phyloP scores from a whole-genome alignment of 805 yeast genomes.

The Ogataea trehaloabstinens region DNA sequence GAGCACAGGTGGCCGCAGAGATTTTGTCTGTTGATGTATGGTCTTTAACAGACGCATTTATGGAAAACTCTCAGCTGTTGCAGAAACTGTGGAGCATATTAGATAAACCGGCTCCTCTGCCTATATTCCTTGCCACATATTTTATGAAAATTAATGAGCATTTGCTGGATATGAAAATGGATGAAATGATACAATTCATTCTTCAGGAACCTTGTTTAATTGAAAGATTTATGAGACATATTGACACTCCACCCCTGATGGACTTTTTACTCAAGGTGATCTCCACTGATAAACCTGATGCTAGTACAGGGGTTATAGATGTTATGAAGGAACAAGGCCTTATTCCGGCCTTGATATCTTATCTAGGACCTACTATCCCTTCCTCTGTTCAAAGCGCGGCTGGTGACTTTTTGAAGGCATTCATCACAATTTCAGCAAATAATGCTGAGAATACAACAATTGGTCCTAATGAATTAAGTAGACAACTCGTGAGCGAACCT shows the following conservation, averaged over 20 bases:
- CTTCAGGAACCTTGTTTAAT: constrained; percentile 68
- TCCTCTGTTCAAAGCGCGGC: constrained; percentile 87
- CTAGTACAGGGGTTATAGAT: constrained; percentile 83
- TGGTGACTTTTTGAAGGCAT: constrained; percentile 91
- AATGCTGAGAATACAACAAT: constrained; percentile 87
- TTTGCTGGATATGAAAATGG: constrained; percentile 82
- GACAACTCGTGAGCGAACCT: constrained; percentile 80
- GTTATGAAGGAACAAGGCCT: constrained; percentile 68
- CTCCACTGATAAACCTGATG: constrained; percentile 88
- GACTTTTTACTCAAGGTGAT: constrained; percentile 87
- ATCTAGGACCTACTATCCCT: constrained; percentile 63
- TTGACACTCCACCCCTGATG: constrained; percentile 92
- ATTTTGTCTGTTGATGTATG: constrained; percentile 89
- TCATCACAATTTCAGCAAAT: constrained; percentile 91
- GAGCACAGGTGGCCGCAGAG: constrained; percentile 79
- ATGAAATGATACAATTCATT: constrained; percentile 71
- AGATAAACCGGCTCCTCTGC: constrained; percentile 63
- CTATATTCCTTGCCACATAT: constrained; percentile 77
- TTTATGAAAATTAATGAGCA: constrained; percentile 92
- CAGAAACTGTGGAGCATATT: constrained; percentile 77
- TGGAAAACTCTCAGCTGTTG: constrained; percentile 67
- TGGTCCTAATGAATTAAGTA: constrained; percentile 92
- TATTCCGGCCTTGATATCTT: constrained; percentile 68
- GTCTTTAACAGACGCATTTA: constrained; percentile 87
- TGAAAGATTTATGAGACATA: constrained; percentile 75